Percentiles rank a stretch among this genome's conserved stretches.
Conservation (phyloP, 2,329 filamentous ascomycete species). For the Berkeleyomyces basicola region DNA sequence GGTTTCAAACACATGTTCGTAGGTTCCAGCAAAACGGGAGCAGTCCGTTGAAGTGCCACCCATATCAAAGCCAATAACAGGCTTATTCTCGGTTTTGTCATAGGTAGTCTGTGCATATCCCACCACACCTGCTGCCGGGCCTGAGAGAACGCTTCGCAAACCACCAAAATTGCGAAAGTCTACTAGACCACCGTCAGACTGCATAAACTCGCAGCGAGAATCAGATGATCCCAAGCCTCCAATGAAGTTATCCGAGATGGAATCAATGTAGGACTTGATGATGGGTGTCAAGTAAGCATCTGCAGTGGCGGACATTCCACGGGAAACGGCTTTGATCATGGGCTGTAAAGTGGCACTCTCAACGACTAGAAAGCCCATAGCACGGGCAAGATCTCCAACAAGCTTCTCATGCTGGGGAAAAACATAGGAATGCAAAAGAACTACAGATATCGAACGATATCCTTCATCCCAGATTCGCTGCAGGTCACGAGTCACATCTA, state of each 20-base stretch:
- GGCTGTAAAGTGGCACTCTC: conserved; percentile 23
- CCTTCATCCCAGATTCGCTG: conserved; percentile 44
- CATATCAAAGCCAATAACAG: conserved; percentile 94
- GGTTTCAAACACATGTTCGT: conserved; percentile 89
- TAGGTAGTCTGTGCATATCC: conserved; percentile 87
- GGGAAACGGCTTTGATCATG: conserved; percentile 29
- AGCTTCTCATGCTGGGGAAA: conserved; percentile 73
- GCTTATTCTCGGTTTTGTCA: conserved; percentile 62
- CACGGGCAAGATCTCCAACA: conserved; percentile 56
- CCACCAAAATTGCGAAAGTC: conserved; percentile 73
- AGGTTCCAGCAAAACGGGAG: conserved; percentile 70
- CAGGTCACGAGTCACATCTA: conserved; percentile 37
- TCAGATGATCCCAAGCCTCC: conserved; percentile 70
- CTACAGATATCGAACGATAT: conserved; percentile 71
- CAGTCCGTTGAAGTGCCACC: conserved; percentile 67
- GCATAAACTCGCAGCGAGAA: conserved; percentile 88
- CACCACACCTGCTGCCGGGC: conserved; percentile 83
- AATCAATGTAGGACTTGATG: conserved; percentile 25
- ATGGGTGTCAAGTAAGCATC: conserved; percentile 29
- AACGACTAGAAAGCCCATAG: conserved; percentile 42
- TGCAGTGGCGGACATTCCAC: conserved; percentile 27
- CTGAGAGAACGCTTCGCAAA: conserved; percentile 69
- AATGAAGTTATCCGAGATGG: conserved; percentile 38
- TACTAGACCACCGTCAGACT: conserved; percentile 60
- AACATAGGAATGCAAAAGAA: conserved; percentile 83